Evolutionary conservation across 805 yeast species (phyloP), one percentile per base, ranked within the genome.

Genomic region (Candida incommunis): DNA sequence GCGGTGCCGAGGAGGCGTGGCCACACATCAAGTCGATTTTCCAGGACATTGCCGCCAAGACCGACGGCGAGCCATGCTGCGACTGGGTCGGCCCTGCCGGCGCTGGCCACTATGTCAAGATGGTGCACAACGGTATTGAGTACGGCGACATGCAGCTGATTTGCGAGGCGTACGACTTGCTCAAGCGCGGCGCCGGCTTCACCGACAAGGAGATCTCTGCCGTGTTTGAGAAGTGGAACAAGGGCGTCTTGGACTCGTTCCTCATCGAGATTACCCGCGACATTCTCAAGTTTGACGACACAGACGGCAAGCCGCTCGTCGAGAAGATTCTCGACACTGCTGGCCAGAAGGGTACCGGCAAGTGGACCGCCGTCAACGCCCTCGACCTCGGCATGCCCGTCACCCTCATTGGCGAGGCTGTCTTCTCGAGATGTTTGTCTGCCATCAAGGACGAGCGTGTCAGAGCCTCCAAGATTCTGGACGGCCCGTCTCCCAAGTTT

Each of bases 1-100:
- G 98, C 80, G 98, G 98, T 66, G 83, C 86, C 64, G 76, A 72
- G 58, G 95, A 84, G 61, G 98, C 98, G 53, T 90, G 98, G 98
- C 97, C 97, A 56, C 94, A 85, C 71, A 83, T 90, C 64, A 90
- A 90, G 80, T 80, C 78, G 51, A 92, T 90, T 62, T 87, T 90
- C 86, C 98, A 90, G 72, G 77, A 88, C 46, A 83, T 92, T 59
- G 72, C 96, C 46, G 97, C 98, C 65, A 87, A 90, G 75, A 68
- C 94, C 51, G 96, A 92, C 63, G 96, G 95, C 59, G 96, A 92
- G 74, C 96, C 98, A 64, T 90, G 98, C 73, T 90, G 98, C 74
- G 98, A 90, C 78, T 90, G 98, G 98, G 96, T 90, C 59, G 98
- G 98, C 62, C 95, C 90, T 57, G 95, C 94, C 50, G 98, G 98